These are phyloP conservation scores for Aspergillus cavernicola DNA, from an alignment of 495 filamentous ascomycete genomes.

Conservation along the genomic window DNA sequence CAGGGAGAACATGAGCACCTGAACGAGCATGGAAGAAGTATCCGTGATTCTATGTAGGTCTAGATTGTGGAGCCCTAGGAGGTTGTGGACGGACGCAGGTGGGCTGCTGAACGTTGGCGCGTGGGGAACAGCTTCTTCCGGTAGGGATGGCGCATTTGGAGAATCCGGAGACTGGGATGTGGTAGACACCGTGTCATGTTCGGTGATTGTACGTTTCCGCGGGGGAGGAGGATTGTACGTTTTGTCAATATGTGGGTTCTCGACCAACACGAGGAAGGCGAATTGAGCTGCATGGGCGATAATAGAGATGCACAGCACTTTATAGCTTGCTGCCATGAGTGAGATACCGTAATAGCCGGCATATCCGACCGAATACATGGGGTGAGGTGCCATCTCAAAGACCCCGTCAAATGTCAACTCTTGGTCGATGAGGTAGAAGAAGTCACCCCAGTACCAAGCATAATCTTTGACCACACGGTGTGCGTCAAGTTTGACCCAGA, in stretches of 20 bases:
- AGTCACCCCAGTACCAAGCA: constrained; percentile 99
- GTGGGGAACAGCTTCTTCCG: constrained; percentile 37
- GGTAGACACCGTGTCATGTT: constrained; percentile 34
- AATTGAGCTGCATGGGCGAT: constrained; percentile 93
- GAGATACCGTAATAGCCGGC: constrained; percentile 98
- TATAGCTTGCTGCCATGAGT: constrained; percentile 97
- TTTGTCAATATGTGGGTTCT: constrained; percentile 98
- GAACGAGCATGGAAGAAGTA: constrained; percentile 68
- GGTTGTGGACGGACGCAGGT: constrained; percentile 70
- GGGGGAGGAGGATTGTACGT: constrained; percentile 90
- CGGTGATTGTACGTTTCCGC: constrained; percentile 50
- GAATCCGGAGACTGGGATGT: constrained; percentile 31
- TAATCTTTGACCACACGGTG: constrained; percentile 99
- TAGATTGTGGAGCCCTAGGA: constrained; percentile 76
- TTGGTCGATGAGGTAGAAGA: constrained; percentile 98
- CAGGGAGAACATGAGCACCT: constrained; percentile 67
- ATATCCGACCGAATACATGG: constrained; percentile 99
- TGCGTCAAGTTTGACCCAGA: constrained; percentile 98
- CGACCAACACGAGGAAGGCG: constrained; percentile 80
- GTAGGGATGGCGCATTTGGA: constrained; percentile 35
- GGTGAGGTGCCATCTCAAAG: constrained; percentile 98
- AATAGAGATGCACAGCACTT: constrained; percentile 93
- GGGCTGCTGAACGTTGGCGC: constrained; percentile 38
- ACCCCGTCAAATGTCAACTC: constrained; percentile 97
- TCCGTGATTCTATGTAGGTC: constrained; percentile 86